Evolutionary conservation across 257 asterid genomes (phyloP).

Genomic region (Euphrasia confusa): DNA sequence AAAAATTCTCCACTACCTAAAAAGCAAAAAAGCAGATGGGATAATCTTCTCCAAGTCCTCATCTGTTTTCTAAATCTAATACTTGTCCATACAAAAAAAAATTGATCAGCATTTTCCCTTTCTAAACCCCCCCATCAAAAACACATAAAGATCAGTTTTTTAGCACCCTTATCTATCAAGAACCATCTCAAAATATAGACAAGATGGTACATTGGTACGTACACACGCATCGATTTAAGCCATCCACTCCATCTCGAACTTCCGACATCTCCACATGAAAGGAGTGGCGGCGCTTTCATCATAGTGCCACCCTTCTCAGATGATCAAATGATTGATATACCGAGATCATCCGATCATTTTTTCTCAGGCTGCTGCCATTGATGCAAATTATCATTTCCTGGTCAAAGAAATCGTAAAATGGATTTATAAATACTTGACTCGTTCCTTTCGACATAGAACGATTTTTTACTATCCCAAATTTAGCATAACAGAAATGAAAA

Average conservation of each 20-base stretch:
- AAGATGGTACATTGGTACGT: background rate
- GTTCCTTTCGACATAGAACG: conserved; percentile 5
- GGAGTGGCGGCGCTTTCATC: background rate
- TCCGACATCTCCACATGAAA: conserved; percentile 16
- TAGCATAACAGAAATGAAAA: background rate
- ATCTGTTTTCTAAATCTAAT: conserved; percentile 21
- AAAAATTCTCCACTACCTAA: conserved; percentile 36
- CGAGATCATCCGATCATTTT: conserved; percentile 41
- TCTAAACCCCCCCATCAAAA: conserved; percentile 17
- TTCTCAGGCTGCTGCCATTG: conserved; percentile 98
- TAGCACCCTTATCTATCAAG: conserved; percentile 24
- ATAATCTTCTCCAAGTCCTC: conserved; percentile 26
- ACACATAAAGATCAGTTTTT: conserved; percentile 10
- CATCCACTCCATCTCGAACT: conserved; percentile 20
- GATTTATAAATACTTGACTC: conserved; percentile 29
- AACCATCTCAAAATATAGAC: conserved; percentile 23
- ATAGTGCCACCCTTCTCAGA: conserved; percentile 9
- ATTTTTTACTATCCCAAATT: background rate
- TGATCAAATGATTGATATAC: background rate
- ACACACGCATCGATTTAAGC: background rate
- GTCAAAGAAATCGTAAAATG: conserved; percentile 35
- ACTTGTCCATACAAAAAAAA: conserved; percentile 33
- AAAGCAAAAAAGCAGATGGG: conserved; percentile 30
- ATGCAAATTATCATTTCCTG: conserved; percentile 80
- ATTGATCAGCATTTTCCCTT: conserved; percentile 14